Evolutionary conservation across 2,329 filamentous ascomycete species (phyloP).

Genomic region (Epichloe bromicola): DNA sequence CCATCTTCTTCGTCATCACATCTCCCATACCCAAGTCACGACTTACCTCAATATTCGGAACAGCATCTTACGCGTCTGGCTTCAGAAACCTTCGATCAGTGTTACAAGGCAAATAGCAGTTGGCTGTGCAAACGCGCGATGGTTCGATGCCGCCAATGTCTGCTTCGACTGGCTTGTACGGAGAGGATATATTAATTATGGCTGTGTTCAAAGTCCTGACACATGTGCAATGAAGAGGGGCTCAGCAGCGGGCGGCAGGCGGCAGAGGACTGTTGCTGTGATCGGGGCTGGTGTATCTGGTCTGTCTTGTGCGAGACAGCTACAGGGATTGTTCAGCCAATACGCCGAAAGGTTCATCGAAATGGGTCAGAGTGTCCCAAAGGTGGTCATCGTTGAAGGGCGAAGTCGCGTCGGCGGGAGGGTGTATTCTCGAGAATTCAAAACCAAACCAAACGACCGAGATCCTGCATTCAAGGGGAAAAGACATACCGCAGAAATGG

Average conservation of each 20-base stretch:
- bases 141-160: conserved; percentile 78
- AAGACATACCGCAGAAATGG: conserved; percentile 82
- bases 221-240: conserved; percentile 30
- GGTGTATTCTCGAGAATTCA: conserved; percentile 69
- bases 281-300: conserved; percentile 93
- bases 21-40: conserved; percentile 82
- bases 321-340: conserved; percentile 76
- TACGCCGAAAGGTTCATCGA: conserved; percentile 56
- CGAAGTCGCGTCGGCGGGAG: conserved; percentile 78
- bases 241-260: conserved; percentile 22
- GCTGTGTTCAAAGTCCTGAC: conserved; percentile 57
- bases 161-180: conserved; percentile 89
- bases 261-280: conserved; percentile 65
- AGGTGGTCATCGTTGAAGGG: conserved; percentile 74
- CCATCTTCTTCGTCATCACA: conserved; percentile 60
- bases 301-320: conserved; percentile 78
- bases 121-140: conserved; percentile 77
- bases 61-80: conserved; percentile 82
- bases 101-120: conserved; percentile 77
- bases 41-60: conserved; percentile 95
- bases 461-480: conserved; percentile 42
- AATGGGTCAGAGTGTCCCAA: conserved; percentile 54
- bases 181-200: conserved; percentile 92
- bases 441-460: conserved; percentile 40
- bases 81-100: conserved; percentile 68